These are phyloP conservation scores for Debaryomyces nepalensis DNA, from an alignment of 1,139 yeast genomes.

Conservation along the genomic window DNA sequence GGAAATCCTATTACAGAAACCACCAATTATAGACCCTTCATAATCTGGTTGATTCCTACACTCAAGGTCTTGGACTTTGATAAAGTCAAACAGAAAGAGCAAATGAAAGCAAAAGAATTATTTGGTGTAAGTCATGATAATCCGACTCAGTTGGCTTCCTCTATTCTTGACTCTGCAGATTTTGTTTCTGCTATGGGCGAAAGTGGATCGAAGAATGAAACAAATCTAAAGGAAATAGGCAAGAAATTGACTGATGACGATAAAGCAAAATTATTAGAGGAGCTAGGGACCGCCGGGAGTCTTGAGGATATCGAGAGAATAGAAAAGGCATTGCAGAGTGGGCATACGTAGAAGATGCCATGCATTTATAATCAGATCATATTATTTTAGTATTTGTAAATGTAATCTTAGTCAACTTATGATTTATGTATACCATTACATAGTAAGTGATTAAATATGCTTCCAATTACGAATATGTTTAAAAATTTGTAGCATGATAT, in stretches of 20 bases:
- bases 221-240: conserved; percentile 8
- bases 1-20: conserved; percentile 65
- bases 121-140: conserved; percentile 41
- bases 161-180: not conserved
- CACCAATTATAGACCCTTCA: conserved; percentile 62
- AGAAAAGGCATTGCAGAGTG: conserved; percentile 55
- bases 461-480: too few species aligned
- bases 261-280: conserved; percentile 51
- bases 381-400: too few species aligned
- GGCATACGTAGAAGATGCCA: conserved; percentile 24
- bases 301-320: conserved; percentile 76
- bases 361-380: too few species aligned
- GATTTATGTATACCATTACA: too few species aligned
- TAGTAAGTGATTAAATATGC: too few species aligned
- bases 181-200: not conserved
- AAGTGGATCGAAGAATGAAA: conserved; percentile 8
- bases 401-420: too few species aligned
- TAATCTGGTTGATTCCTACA: conserved; percentile 67
- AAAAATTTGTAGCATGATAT: too few species aligned
- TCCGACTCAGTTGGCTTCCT: conserved; percentile 14
- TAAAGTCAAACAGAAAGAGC: conserved; percentile 61
- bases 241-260: conserved; percentile 58
- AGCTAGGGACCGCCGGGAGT: conserved; percentile 64
- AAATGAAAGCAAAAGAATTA: conserved; percentile 43
- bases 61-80: conserved; percentile 69